Evolutionary conservation across 2,329 filamentous ascomycete species (phyloP), one percentile per base, ranked within the genome.

Genomic region (Elsinoe perseae): DNA sequence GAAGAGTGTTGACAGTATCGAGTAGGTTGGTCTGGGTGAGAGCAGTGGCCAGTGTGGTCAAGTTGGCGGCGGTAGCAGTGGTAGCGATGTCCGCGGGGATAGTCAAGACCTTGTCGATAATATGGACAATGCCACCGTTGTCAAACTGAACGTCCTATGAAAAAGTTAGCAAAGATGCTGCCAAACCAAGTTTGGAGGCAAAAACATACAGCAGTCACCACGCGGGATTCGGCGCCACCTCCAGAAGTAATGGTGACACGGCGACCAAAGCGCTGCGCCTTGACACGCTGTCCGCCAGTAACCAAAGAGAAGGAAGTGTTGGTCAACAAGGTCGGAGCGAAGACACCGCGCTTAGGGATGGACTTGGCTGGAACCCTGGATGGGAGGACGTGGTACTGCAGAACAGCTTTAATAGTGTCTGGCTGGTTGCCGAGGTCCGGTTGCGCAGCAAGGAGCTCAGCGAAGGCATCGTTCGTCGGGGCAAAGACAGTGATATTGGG

Each of bases 231-330:
- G 30, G 48, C 48, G 9, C 48, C 48, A 25, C 48, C 48, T 1
- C 80, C 82, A 23, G 76, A 80, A 65, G 73, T 75, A 64, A 83
- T 73, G 0, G 72, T 71, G 1, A 78, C 75, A 5, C 72, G 72
- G 30, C 70, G 68, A 42, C 75, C 72, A 3, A 67, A 56, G 2
- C 63, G 59, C n/a, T 70, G 61, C 2, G 72, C 73, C 58, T 80
- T 71, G 3, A 85, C 75, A 6, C 78, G 72, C 64, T 85, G 83
- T 1, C 81, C 81, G 30, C 75, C 79, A 2, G 79, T 81, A 10
- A 85, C 75, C 55, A 82, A 83, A 61, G 77, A 72, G 65, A 77
- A 85, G 0, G 72, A 69, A 18, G 70, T 52, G 60, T 80, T 76
- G 18, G 70, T 77, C 56, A 85, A 69, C 4, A 77, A 65, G 1